Percentiles rank a stretch among this genome's conserved stretches.
phyloP scores from a whole-genome alignment of 2,329 filamentous ascomycete genomes.

The Pseudogymnoascus sp. region DNA sequence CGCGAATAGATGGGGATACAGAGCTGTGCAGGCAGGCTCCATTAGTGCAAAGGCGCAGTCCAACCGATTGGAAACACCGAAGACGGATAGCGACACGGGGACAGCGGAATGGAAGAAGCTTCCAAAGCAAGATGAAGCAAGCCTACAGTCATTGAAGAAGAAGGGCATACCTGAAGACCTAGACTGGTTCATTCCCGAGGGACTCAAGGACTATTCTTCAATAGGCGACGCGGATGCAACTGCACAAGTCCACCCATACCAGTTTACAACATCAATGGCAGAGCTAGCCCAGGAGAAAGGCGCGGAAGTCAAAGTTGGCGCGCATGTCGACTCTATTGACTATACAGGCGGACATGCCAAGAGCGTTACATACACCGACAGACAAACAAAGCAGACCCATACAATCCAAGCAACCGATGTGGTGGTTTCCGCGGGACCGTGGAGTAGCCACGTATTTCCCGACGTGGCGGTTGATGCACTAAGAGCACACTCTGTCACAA shows the following conservation, averaged over 20 bases:
- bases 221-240: slow-evolving; percentile 62
- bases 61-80: slow-evolving; percentile 26
- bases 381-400: slow-evolving; percentile 35
- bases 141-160: slow-evolving; percentile 11
- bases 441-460: slow-evolving; percentile 52
- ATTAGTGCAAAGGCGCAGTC: slow-evolving; percentile 21
- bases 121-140: slow-evolving; percentile 19
- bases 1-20: slow-evolving; percentile 72
- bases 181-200: slow-evolving; percentile 68
- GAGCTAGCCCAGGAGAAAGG: slow-evolving; percentile 62
- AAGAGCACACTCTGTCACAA: slow-evolving; percentile 57
- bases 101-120: slow-evolving; percentile 34
- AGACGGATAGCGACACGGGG: slow-evolving; percentile 43
- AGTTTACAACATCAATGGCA: slow-evolving; percentile 79
- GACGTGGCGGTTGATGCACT: slow-evolving; percentile 47
- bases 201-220: slow-evolving; percentile 62
- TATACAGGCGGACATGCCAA: slow-evolving; percentile 37
- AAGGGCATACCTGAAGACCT: slow-evolving; percentile 54
- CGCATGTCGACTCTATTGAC: slow-evolving; percentile 42
- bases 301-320: slow-evolving; percentile 44
- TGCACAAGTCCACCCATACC: slow-evolving; percentile 82
- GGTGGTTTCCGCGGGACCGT: slow-evolving; percentile 40
- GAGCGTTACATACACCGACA: slow-evolving; percentile 47
- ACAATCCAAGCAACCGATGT: slow-evolving; percentile 41
- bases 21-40: slow-evolving; percentile 36